phyloP scores from a whole-genome alignment of 2,329 filamentous ascomycete species.

The Xylariaceae sp. region DNA sequence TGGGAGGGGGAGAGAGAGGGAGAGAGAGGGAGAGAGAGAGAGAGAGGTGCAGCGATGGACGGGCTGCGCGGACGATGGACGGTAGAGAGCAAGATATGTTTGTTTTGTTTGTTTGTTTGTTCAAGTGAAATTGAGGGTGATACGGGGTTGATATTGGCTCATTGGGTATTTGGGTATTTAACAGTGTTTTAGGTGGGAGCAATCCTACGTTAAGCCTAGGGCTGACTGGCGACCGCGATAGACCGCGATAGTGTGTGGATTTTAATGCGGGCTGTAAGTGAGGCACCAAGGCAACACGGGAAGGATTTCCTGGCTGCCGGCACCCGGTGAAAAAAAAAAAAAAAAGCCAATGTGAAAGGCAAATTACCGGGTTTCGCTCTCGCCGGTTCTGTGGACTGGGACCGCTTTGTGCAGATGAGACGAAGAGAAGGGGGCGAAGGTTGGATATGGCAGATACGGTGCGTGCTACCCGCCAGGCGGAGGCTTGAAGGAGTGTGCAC shows the following conservation, averaged over 20 bases:
- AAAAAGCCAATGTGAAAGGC: constrained; percentile 1
- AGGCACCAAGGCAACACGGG: constrained; percentile 18
- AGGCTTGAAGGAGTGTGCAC: constrained; percentile 22
- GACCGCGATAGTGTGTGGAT: not conserved
- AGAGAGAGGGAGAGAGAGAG: too few species aligned
- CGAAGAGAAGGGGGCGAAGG: constrained; percentile 3
- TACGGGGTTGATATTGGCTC: constrained; percentile 29
- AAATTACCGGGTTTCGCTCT: constrained; percentile 4
- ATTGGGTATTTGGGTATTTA: constrained; percentile 19
- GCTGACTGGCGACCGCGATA: not conserved
- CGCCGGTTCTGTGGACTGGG: not conserved
- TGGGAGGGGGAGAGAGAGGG: too few species aligned
- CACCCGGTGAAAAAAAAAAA: constrained; percentile 12
- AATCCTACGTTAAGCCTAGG: constrained; percentile 22
- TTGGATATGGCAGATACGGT: constrained; percentile 10
- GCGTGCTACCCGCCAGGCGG: constrained; percentile 22
- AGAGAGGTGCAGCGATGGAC: too few species aligned
- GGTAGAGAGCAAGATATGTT: too few species aligned
- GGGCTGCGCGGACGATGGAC: too few species aligned
- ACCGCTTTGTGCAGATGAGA: not conserved
- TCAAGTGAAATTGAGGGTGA: constrained; percentile 18
- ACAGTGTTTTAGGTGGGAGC: constrained; percentile 16
- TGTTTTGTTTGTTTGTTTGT: not conserved
- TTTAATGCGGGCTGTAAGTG: constrained; percentile 9
- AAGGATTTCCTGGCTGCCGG: constrained; percentile 17